phyloP scores from a whole-genome alignment of 1,284 basidiomycete genomes.

The Tylopilus sp. region DNA sequence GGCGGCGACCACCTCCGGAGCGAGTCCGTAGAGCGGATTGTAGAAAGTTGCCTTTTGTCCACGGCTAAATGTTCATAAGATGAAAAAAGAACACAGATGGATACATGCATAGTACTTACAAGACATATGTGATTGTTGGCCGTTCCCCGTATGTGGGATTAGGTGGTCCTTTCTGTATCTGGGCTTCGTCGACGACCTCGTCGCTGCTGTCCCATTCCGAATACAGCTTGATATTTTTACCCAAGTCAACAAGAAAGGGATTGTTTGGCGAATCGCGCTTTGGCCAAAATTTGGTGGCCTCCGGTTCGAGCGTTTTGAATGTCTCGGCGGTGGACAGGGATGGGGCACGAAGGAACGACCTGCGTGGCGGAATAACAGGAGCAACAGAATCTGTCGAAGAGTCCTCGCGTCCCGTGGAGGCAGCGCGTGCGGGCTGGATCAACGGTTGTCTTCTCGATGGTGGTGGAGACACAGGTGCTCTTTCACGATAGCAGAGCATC shows the following conservation, averaged over 20 bases:
- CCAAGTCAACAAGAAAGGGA: constrained; percentile 42
- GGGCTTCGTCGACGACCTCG: constrained; percentile 29
- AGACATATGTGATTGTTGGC: constrained; percentile 50
- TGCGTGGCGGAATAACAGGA: constrained; percentile 28
- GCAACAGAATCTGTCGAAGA: neutral
- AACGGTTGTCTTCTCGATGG: constrained; percentile 34
- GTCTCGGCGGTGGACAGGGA: constrained; percentile 1
- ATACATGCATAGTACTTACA: constrained; percentile 33
- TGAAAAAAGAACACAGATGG: neutral
- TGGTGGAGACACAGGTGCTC: constrained; percentile 38
- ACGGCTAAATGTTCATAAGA: constrained; percentile 18
- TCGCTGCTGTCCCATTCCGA: constrained; percentile 35
- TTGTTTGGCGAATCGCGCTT: constrained; percentile 53
- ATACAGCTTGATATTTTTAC: constrained; percentile 8
- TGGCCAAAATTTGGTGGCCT: constrained; percentile 29
- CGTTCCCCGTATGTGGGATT: constrained; percentile 39
- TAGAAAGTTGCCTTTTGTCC: constrained; percentile 35
- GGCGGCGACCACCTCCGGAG: constrained; percentile 27
- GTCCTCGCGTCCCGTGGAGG: constrained; percentile 20
- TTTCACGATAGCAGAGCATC: constrained; percentile 27
- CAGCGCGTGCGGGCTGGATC: constrained; percentile 24
- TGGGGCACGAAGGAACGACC: constrained; percentile 20
- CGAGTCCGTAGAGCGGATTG: constrained; percentile 29
- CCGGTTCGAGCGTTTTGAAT: constrained; percentile 25
- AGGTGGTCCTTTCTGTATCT: constrained; percentile 23